Evolutionary conservation across 2,329 filamentous ascomycete genomes (phyloP).

Genomic region (Rhynchosporium secalis): DNA sequence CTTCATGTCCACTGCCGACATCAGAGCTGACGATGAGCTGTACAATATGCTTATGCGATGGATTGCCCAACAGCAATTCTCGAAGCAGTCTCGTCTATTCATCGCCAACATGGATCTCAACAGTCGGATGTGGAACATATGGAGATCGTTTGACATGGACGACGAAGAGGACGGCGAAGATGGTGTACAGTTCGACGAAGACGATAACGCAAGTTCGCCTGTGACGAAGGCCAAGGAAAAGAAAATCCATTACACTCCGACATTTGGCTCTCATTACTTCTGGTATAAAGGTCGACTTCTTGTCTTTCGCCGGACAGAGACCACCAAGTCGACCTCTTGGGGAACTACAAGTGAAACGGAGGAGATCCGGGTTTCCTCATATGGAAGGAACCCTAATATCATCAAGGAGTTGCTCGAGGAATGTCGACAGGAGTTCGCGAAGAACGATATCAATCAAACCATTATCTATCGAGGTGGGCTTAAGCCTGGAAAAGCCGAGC

Average conservation of each 20-base stretch:
- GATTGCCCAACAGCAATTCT: constrained; percentile 63
- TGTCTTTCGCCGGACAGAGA: constrained; percentile 55
- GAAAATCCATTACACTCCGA: constrained; percentile 61
- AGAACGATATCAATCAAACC: constrained; percentile 62
- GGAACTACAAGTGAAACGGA: constrained; percentile 53
- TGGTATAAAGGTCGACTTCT: constrained; percentile 62
- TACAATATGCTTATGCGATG: constrained; percentile 73
- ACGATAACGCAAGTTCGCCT: constrained; percentile 30
- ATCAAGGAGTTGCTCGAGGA: constrained; percentile 64
- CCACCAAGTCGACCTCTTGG: constrained; percentile 46
- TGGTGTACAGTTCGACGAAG: constrained; percentile 40
- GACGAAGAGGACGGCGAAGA: constrained; percentile 46
- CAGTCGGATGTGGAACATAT: constrained; percentile 52
- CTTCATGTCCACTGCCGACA: constrained; percentile 65
- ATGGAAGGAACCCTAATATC: constrained; percentile 59
- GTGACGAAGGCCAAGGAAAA: constrained; percentile 40
- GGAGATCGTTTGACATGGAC: constrained; percentile 45
- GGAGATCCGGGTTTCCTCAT: constrained; percentile 60
- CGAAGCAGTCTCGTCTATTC: constrained; percentile 59
- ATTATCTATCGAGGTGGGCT: constrained; percentile 62
- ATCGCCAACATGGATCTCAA: constrained; percentile 64
- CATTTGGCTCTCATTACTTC: constrained; percentile 67
- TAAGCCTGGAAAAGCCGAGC: constrained; percentile 45
- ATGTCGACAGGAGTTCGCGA: constrained; percentile 54
- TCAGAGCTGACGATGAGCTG: constrained; percentile 69